Conservation (phyloP, 495 filamentous ascomycete genomes). For the Penicillium soppii region DNA sequence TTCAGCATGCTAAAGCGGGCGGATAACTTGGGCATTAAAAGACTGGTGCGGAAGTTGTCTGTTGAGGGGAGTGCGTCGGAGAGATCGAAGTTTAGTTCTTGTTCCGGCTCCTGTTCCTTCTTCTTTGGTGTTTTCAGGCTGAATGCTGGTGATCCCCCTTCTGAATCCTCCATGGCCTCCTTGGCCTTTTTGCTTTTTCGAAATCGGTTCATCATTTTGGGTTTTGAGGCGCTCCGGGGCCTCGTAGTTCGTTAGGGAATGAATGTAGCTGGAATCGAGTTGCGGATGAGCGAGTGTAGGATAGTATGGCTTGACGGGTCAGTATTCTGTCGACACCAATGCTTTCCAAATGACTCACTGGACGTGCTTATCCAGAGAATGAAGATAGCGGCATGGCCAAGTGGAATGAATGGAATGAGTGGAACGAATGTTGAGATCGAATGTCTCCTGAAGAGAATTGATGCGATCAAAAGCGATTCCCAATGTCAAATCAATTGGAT, state of each 20-base stretch:
- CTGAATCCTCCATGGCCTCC: slow-evolving; percentile 24
- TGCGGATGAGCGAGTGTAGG: not conserved
- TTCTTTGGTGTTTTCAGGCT: slow-evolving; percentile 53
- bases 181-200: slow-evolving; percentile 65
- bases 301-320: not conserved
- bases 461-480: slow-evolving; percentile 5
- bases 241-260: not conserved
- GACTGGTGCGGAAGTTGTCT: slow-evolving; percentile 94
- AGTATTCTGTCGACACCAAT: not conserved
- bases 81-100: slow-evolving; percentile 69
- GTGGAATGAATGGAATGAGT: slow-evolving; percentile 10
- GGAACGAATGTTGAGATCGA: slow-evolving; percentile 5
- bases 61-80: slow-evolving; percentile 70
- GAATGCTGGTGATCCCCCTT: slow-evolving; percentile 20
- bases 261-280: not conserved
- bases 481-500: slow-evolving; percentile 13
- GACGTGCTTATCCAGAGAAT: slow-evolving; percentile 15
- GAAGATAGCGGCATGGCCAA: slow-evolving; percentile 26
- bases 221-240: not conserved
- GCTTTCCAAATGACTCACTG: slow-evolving; percentile 15
- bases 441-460: slow-evolving; percentile 4
- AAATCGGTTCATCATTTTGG: slow-evolving; percentile 77
- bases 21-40: slow-evolving; percentile 92
- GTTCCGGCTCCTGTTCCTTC: slow-evolving; percentile 47
- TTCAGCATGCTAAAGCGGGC: slow-evolving; percentile 95